Base-by-base conservation (phyloP, 208 protist genomes). In the Trichomonas tenax region DNA sequence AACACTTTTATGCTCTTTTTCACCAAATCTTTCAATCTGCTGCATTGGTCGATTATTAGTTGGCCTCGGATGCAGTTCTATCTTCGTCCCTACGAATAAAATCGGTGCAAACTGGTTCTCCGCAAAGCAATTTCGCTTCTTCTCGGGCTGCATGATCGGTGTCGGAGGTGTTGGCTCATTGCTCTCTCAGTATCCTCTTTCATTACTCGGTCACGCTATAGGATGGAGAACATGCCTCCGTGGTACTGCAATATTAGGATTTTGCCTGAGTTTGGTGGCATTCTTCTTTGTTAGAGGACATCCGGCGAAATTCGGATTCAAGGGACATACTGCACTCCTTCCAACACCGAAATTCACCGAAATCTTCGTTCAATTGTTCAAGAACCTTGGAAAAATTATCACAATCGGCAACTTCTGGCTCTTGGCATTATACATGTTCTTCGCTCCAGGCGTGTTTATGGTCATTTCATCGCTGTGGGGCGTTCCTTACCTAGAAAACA, bases 31-130 rank as follows among this genome's bases (percentile, higher is more conserved):
- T 51, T 17, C 44, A 51, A 26, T 93, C 31, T 41, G 26, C 11
- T 93, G 86, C 31, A 4, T 93, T 51, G 86, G 86, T 9, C 45
- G 86, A 93, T 93, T 93, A 48, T 51, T 93, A 31, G 86, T 93
- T 34, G 86, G 86, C 0, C 31, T 93, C 3, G 86, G 86, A 17
- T 93, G 86, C 44, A 26, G 40, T 26, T 8, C 26, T 17, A 93
- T 93, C 36, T 93, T 93, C 31, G 86, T 93, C 21, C 86, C 86
- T 9, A 93, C 86, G 0, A 93, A 48, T 31, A 93, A 93, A 51
- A 93, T 93, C 44, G 86, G 26, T 9, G 40, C 44, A 10, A 93
- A 93, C 44, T 93, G 86, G 86, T 93, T 93, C 31, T 41, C 86
- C 0, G 14, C 86, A 17, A 23, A 58, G 51, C 8, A 48, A 38